Evolutionary conservation across 768 basidiomycete species (phyloP), one percentile per base, ranked within the genome.

Genomic region (Leccinum uliginosum): DNA sequence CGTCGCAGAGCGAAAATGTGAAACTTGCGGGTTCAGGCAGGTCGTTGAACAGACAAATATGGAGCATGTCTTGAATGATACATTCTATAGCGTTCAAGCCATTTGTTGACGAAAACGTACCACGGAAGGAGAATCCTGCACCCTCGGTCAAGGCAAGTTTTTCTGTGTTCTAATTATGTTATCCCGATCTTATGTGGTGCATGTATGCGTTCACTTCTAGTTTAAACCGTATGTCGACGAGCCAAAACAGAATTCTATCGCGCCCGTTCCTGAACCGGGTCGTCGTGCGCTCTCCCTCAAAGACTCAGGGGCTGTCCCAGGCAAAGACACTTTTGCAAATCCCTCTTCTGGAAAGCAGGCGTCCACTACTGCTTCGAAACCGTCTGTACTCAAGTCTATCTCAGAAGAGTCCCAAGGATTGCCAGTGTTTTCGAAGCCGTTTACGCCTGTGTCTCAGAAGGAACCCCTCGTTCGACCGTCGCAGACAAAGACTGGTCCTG

Each of bases 181-280:
- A 26, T 49, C 8, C 26, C 8, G 48, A 24, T 54, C 21, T 61
- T 59, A 51, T 49, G 67, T 29, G 59, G 49, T 56, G 11, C 47
- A 50, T 56, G 27, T 32, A 44, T 53, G 34, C 27, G 21, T 17
- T 34, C 17, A 9, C 34, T 51, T 35, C 17, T 50, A 91, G 88
- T 86, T 89, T 65, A 81, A 79, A 49, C 86, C 89, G 3, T 89
- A 83, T 61, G 74, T 83, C 9, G 87, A 89, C 54, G 78, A 81
- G 45, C 69, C 59, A 29, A 75, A 73, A 53, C 83, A 80, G 54
- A 74, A 75, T 2, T 68, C 74, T 53, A 64, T 63, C 29, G 73
- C 72, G 1, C 67, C 62, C 24, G 67, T 69, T 21, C 63, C 73
- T 6, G 72, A 72, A 24, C 49, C 65, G 4, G 57, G 64, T 34